These are phyloP conservation scores for Mycena pura DNA, from an alignment of 768 basidiomycete species.

Conservation along the genomic window DNA sequence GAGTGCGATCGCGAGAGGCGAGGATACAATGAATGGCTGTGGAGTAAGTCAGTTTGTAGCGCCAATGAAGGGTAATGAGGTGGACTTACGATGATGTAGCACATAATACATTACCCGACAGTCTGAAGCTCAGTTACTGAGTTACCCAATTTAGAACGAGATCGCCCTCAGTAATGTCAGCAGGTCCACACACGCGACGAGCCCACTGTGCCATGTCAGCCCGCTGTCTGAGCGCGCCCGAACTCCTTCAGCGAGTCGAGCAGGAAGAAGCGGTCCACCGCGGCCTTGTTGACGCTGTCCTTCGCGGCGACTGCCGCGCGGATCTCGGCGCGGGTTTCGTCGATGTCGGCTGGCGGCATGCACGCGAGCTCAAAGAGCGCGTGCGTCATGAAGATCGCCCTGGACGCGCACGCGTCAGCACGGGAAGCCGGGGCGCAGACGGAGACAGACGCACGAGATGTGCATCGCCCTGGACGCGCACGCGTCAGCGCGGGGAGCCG, in stretches of 20 bases:
- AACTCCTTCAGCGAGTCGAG: constrained; percentile 29
- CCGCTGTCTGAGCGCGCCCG: constrained; percentile 20
- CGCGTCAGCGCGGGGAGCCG: background rate
- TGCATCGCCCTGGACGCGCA: too few species aligned
- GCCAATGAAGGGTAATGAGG: too few species aligned
- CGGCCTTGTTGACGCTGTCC: constrained; percentile 25
- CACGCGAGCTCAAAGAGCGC: constrained; percentile 23
- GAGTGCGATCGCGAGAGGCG: too few species aligned
- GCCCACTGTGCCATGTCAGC: constrained; percentile 17
- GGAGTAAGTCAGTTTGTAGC: too few species aligned
- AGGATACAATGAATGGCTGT: too few species aligned
- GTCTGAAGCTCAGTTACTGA: too few species aligned
- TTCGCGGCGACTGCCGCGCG: constrained; percentile 11
- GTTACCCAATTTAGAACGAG: too few species aligned
- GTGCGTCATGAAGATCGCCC: constrained; percentile 21
- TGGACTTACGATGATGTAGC: too few species aligned
- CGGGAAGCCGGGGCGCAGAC: background rate
- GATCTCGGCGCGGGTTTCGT: constrained; percentile 15
- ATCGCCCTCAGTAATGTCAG: too few species aligned
- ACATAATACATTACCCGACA: too few species aligned
- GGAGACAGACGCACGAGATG: constrained; percentile 17
- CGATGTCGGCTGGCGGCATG: constrained; percentile 12
- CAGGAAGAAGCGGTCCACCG: constrained; percentile 21
- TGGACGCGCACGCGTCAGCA: background rate
- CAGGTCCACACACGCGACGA: constrained; percentile 16